A percentile compares a stretch with the other conserved stretches of the same genome.
These are phyloP conservation scores for Tetracladium marchalianum DNA, from an alignment of 495 filamentous ascomycete genomes.

Conservation along the genomic window DNA sequence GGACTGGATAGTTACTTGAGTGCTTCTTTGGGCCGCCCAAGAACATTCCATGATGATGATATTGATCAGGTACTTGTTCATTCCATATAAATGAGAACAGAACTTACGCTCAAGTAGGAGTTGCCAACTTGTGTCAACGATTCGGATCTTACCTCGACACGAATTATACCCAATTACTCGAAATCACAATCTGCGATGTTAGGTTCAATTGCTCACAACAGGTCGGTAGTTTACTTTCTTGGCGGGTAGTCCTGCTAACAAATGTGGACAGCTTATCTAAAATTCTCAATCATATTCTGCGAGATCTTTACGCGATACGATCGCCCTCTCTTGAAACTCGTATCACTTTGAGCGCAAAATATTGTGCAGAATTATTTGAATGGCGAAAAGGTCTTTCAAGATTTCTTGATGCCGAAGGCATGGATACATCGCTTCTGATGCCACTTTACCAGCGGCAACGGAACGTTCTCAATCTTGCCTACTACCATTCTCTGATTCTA, in stretches of 20 bases:
- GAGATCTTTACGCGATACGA: constrained; percentile 40
- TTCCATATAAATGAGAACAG: constrained; percentile 23
- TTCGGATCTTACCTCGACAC: constrained; percentile 19
- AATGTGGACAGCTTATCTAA: constrained; percentile 29
- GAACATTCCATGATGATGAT: constrained; percentile 40
- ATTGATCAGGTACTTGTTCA: constrained; percentile 43
- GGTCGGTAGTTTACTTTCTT: constrained; percentile 9
- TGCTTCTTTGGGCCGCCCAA: constrained; percentile 42
- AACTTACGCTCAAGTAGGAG: constrained; percentile 25
- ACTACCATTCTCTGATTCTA: constrained; percentile 46
- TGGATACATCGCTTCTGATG: constrained; percentile 37
- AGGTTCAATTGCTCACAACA: constrained; percentile 30
- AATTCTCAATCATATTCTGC: constrained; percentile 27
- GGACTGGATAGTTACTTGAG: constrained; percentile 48
- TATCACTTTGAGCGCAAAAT: constrained; percentile 9
- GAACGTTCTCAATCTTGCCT: constrained; percentile 43
- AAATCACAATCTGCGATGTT: constrained; percentile 30
- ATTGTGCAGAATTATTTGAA: constrained; percentile 26
- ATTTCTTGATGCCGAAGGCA: constrained; percentile 26
- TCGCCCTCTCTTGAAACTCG: constrained; percentile 29
- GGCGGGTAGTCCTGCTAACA: neutral
- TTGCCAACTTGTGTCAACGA: constrained; percentile 27
- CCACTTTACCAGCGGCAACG: constrained; percentile 43
- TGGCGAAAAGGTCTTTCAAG: constrained; percentile 34
- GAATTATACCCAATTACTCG: constrained; percentile 16